Evolutionary conservation across 805 yeast genomes (phyloP), one percentile per base, ranked within the genome.

Genomic region (Zygotorulaspora chibaensis): DNA sequence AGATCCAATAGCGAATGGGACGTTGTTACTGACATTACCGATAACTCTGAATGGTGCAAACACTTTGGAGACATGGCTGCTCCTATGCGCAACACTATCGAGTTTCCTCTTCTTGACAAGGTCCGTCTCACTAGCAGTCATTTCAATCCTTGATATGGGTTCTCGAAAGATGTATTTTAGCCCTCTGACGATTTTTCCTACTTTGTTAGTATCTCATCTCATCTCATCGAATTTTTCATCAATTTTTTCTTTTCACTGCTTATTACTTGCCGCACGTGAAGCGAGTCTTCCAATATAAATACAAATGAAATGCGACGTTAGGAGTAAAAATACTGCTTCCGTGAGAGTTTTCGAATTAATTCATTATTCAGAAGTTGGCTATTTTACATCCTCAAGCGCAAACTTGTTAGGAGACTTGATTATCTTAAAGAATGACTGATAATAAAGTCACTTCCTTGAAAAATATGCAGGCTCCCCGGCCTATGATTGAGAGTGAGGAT

Each of bases 31-130:
- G n/a, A 95, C 95, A 59, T 87, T 81, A 3, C 99, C 99, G 20
- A 93, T 71, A n/a, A 72, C 85, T 67, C 96, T 73, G 63, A 87
- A 89, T 0, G 96, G 96, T 16, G 95, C 77, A 65, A 86, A 89
- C 27, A 89, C 78, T 61, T 73, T 79, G 1, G 88, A 82, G 2
- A 72, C 45, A 13, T 39, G 34, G 36, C 16, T 31, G 12, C 34
- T 18, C 2, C 35, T 8, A 2, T 29, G 9, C 3, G 20, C 30
- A 6, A 42, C 23, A 8, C 7, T 17, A 15, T 42, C 50, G 11
- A 54, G 11, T 38, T 51, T 58, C 41, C 65, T 54, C 35, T 43
- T 61, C 45, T 61, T 61, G 3, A 13, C 5, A 11, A 16, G 16
- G 20, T 7, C 33, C n/a, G 30, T 2, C 11, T 53, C 59, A 6